A percentile compares a stretch with the other conserved stretches of the same genome.
phyloP scores from a whole-genome alignment of 768 basidiomycete genomes.

The Boletus fagicola region DNA sequence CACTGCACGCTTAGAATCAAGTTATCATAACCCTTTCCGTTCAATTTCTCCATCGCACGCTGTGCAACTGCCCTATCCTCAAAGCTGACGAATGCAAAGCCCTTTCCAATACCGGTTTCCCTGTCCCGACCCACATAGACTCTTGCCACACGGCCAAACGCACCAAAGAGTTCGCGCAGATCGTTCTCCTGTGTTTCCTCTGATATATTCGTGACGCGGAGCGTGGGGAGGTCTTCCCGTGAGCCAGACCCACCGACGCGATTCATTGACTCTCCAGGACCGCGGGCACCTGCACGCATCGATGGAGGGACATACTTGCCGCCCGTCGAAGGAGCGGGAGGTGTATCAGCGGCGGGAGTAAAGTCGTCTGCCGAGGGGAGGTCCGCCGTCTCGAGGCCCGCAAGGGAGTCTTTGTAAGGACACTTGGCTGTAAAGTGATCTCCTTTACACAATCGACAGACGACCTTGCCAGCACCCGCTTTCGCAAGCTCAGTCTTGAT shows the following conservation, averaged over 20 bases:
- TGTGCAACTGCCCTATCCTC: slow-evolving; percentile 79
- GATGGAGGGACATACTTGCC: slow-evolving; percentile 96
- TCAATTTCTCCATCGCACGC: slow-evolving; percentile 85
- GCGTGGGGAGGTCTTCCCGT: slow-evolving; percentile 91
- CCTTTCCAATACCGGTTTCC: slow-evolving; percentile 93
- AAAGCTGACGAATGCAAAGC: slow-evolving; percentile 97
- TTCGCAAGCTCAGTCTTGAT: slow-evolving; percentile 66
- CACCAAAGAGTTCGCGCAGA: slow-evolving; percentile 84
- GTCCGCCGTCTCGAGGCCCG: slow-evolving; percentile 62
- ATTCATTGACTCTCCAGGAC: slow-evolving; percentile 73
- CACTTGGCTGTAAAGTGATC: slow-evolving; percentile 98
- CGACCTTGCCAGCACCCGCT: slow-evolving; percentile 82
- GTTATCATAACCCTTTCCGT: slow-evolving; percentile 92
- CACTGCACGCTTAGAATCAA: slow-evolving; percentile 72
- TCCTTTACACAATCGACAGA: slow-evolving; percentile 93
- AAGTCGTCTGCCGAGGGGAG: slow-evolving; percentile 37
- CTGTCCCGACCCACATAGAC: slow-evolving; percentile 95
- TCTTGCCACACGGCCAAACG: slow-evolving; percentile 81
- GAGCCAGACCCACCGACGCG: slow-evolving; percentile 43
- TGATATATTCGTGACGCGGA: slow-evolving; percentile 95
- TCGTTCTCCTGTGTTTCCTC: slow-evolving; percentile 95
- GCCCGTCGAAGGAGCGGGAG: slow-evolving; percentile 39
- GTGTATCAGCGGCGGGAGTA: slow-evolving; percentile 36
- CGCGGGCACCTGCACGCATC: slow-evolving; percentile 70
- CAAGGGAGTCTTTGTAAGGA: slow-evolving; percentile 94